Evolutionary conservation across 2,329 filamentous ascomycete genomes (phyloP), one percentile per base, ranked within the genome.

Genomic region (Hymenoscyphus linearis): DNA sequence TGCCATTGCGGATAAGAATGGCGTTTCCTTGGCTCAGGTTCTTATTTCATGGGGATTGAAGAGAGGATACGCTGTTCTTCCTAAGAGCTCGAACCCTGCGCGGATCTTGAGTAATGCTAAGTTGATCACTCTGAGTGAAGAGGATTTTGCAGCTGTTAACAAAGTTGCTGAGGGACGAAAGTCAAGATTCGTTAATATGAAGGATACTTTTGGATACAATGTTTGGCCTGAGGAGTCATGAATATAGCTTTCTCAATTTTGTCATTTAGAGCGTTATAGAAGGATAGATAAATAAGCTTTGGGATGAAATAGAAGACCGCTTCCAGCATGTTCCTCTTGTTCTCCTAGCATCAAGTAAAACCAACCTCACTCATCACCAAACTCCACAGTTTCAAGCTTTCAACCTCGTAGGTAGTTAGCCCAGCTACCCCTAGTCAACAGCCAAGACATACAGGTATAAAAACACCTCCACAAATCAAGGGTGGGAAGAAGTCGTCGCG

Each of bases 141-240:
- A 83, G 50, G 88, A 92, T 66, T 71, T 87, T 64, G 78, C 81
- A 71, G 77, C 76, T 58, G 77, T 87, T 14, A 77, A 80, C 66
- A 74, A 78, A 64, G 86, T 90, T 7, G 86, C 87, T 0, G 79
- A 83, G 72, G 84, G 85, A 37, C 80, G 87, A 57, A 85, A 89
- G 74, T 83, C 82, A 27, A 83, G 88, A 40, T 91, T 91, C 70
- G 88, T 91, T 62, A 90, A 91, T 77, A 91, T 91, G 88, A 91
- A 89, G 80, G 87, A 90, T 66, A 89, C 86, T 1, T 91, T 91
- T 73, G 88, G 88, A 6, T 89, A 88, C 72, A 80, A 91, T 68
- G 82, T 90, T 56, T 87, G 85, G 85, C 80, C 85, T 0, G 82
- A 86, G 70, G 84, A 86, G 77, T 26, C 44, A 26, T 58, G 27